A percentile compares a stretch with the other conserved stretches of the same genome.
Conservation (phyloP, 1,284 basidiomycete genomes). For the Peniophora sp. region DNA sequence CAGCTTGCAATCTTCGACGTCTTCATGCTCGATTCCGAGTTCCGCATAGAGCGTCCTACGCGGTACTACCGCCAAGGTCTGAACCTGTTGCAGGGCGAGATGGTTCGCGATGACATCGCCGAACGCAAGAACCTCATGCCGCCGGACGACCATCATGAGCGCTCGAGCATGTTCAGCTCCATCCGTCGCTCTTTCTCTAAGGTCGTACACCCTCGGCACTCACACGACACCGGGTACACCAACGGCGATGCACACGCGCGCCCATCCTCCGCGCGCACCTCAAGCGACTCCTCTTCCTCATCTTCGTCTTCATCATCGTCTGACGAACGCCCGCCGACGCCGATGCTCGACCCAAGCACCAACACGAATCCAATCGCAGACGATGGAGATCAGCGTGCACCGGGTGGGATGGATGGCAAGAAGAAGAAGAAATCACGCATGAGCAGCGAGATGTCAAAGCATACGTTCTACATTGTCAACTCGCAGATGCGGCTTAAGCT, state of each 20-base stretch:
- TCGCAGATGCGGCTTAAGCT: slow-evolving; percentile 87
- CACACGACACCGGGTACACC: neutral
- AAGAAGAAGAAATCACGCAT: slow-evolving; percentile 35
- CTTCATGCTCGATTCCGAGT: slow-evolving; percentile 88
- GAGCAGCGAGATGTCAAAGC: slow-evolving; percentile 65
- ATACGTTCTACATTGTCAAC: slow-evolving; percentile 93
- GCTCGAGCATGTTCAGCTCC: slow-evolving; percentile 37
- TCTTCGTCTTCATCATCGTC: slow-evolving; percentile 25
- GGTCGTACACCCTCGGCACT: slow-evolving; percentile 25
- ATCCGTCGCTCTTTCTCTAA: slow-evolving; percentile 43
- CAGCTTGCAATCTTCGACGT: slow-evolving; percentile 85
- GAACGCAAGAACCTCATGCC: slow-evolving; percentile 9
- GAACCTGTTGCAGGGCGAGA: slow-evolving; percentile 40
- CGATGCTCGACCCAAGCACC: slow-evolving; percentile 71
- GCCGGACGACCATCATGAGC: slow-evolving; percentile 22
- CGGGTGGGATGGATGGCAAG: slow-evolving; percentile 14
- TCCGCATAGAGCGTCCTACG: slow-evolving; percentile 75
- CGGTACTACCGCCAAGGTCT: slow-evolving; percentile 75
- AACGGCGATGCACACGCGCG: slow-evolving; percentile 4
- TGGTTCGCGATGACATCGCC: slow-evolving; percentile 16
- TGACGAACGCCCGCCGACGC: slow-evolving; percentile 32
- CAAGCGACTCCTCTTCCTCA: slow-evolving; percentile 18
- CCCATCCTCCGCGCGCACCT: slow-evolving; percentile 10
- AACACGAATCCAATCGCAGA: slow-evolving; percentile 46
- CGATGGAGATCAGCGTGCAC: slow-evolving; percentile 20